phyloP scores from a whole-genome alignment of 768 basidiomycete genomes.

The Russula sp. region DNA sequence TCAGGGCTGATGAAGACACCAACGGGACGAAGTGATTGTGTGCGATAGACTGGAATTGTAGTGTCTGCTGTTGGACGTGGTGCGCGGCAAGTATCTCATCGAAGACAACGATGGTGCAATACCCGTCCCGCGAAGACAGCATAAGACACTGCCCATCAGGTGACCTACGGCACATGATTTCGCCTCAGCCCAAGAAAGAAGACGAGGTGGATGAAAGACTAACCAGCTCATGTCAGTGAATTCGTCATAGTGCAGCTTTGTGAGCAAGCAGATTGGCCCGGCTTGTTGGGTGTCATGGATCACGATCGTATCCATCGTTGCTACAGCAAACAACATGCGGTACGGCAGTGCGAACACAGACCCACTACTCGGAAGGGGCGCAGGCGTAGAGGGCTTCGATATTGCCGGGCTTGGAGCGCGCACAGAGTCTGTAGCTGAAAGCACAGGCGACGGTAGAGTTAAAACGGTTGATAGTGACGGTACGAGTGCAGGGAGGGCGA shows the following conservation, averaged over 20 bases:
- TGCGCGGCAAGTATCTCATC: constrained; percentile 89
- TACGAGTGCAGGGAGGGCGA: constrained; percentile 17
- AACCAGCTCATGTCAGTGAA: constrained; percentile 97
- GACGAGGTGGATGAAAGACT: constrained; percentile 29
- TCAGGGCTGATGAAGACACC: constrained; percentile 35
- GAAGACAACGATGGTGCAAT: constrained; percentile 92
- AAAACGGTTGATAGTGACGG: constrained; percentile 7
- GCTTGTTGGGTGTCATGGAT: constrained; percentile 98
- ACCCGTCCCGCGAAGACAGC: constrained; percentile 90
- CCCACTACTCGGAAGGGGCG: constrained; percentile 37
- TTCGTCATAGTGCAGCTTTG: constrained; percentile 94
- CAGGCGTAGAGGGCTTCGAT: constrained; percentile 50
- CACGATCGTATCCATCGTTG: constrained; percentile 91
- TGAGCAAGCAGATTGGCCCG: constrained; percentile 84
- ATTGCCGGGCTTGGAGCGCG: constrained; percentile 28
- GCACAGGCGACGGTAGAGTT: constrained; percentile 43
- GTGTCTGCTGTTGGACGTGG: constrained; percentile 84
- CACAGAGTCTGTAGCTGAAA: constrained; percentile 43
- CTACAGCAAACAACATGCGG: constrained; percentile 90
- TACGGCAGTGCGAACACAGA: constrained; percentile 89
- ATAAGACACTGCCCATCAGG: constrained; percentile 92
- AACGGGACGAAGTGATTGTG: constrained; percentile 72
- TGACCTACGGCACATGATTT: constrained; percentile 55
- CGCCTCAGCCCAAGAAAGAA: background rate
- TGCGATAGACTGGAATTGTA: constrained; percentile 88